Percentiles rank a stretch among this genome's conserved stretches.
These are phyloP conservation scores for Podila verticillata DNA, from an alignment of 192 early-diverging fungal genomes.

Conservation along the genomic window DNA sequence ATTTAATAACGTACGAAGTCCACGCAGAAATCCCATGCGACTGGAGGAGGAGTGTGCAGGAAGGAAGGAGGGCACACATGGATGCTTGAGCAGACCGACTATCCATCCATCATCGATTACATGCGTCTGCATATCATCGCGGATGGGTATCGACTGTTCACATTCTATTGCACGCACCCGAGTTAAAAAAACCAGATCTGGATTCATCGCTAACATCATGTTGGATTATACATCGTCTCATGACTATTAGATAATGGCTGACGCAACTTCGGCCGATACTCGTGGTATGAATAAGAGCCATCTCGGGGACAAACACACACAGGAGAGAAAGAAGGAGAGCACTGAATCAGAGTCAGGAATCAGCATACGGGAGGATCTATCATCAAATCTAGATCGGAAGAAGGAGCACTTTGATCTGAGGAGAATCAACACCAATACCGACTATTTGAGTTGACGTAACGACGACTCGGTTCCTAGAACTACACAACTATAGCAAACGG, in stretches of 20 bases:
- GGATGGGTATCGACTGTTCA: not conserved
- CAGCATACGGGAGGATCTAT: too few relatives aligned
- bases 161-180: not conserved
- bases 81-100: not conserved
- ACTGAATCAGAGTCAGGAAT: not conserved
- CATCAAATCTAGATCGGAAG: too few relatives aligned
- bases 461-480: too few relatives aligned
- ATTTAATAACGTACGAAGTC: slow-evolving; percentile 5
- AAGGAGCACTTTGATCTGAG: too few relatives aligned
- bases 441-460: too few relatives aligned
- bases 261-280: slow-evolving; percentile 81
- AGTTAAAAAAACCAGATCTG: not conserved
- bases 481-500: too few relatives aligned
- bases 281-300: slow-evolving; percentile 59
- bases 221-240: not conserved
- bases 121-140: not conserved
- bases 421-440: too few relatives aligned
- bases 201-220: not conserved
- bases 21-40: not conserved
- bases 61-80: too few relatives aligned
- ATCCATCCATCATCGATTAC: not conserved
- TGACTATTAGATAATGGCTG: slow-evolving; percentile 74
- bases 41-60: not conserved
- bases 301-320: not conserved
- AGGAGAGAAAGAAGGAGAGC: not conserved